These are phyloP conservation scores for Tilletia walkeri DNA, from an alignment of 1,284 basidiomycete genomes.

Conservation along the genomic window DNA sequence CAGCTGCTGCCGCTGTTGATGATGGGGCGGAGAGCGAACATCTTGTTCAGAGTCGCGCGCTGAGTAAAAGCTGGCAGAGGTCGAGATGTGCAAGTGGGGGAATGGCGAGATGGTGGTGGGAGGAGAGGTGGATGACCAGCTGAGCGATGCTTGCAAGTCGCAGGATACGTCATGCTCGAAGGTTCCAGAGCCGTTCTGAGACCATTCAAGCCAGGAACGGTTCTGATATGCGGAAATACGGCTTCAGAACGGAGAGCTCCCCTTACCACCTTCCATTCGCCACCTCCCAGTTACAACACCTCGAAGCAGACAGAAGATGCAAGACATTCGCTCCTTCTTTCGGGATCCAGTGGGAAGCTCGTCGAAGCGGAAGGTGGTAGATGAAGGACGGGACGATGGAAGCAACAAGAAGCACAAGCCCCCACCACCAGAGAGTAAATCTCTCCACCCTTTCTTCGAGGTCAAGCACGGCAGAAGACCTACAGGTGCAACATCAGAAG, in stretches of 20 bases:
- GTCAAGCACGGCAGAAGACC: not conserved
- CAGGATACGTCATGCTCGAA: too few relatives aligned
- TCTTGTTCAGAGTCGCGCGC: not conserved
- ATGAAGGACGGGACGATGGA: not conserved
- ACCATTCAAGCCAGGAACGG: too few relatives aligned
- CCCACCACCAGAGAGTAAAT: not conserved
- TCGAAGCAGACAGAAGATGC: not conserved
- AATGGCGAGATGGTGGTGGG: too few relatives aligned
- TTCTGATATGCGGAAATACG: too few relatives aligned
- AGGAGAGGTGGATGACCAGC: too few relatives aligned
- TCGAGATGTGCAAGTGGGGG: too few relatives aligned
- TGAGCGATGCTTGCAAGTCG: too few relatives aligned
- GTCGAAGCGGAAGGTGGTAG: not conserved
- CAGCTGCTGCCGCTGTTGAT: not conserved
- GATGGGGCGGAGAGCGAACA: constrained; percentile 12
- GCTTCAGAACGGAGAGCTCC: too few relatives aligned
- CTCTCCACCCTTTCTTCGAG: constrained; percentile 5
- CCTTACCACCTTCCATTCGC: too few relatives aligned
- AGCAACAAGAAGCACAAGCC: not conserved
- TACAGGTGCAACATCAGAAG: not conserved
- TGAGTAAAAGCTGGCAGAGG: too few relatives aligned
- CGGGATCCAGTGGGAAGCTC: not conserved
- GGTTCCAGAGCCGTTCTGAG: too few relatives aligned
- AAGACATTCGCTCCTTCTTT: constrained; percentile 13
- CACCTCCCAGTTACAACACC: too few relatives aligned